Evolutionary conservation across 805 yeast genomes (phyloP).

Genomic region (Wickerhamomyces bovis): DNA sequence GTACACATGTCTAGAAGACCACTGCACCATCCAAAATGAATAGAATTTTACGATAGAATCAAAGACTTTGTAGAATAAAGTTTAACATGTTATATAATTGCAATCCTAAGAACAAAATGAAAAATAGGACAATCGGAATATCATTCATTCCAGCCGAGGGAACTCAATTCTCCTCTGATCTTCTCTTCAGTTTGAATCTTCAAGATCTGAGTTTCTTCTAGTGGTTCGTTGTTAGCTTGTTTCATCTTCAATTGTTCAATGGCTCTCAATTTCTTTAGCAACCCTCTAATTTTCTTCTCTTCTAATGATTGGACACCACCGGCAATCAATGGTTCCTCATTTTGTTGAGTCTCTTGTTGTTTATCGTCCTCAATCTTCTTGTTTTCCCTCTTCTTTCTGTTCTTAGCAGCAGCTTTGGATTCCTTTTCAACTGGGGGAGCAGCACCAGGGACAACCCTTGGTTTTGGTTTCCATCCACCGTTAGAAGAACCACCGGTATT

Average conservation of each 20-base stretch:
- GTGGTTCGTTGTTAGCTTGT: slow-evolving; percentile 72
- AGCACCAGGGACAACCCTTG: slow-evolving; percentile 54
- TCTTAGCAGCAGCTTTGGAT: slow-evolving; percentile 63
- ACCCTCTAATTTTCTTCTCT: slow-evolving; percentile 86
- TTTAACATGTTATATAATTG: not conserved
- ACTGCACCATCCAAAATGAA: too few relatives aligned
- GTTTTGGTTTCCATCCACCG: slow-evolving; percentile 14
- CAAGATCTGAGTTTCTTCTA: slow-evolving; percentile 89
- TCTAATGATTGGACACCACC: slow-evolving; percentile 70
- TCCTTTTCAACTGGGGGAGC: slow-evolving; percentile 39
- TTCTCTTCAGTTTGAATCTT: slow-evolving; percentile 84
- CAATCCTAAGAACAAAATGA: not conserved
- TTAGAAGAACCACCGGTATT: slow-evolving; percentile 9
- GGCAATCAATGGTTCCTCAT: slow-evolving; percentile 36
- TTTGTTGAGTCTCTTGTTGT: slow-evolving; percentile 3
- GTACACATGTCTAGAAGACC: not conserved
- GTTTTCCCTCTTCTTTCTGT: slow-evolving; percentile 69
- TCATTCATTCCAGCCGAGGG: slow-evolving; percentile 64
- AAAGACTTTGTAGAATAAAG: not conserved
- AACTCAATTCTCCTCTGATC: slow-evolving; percentile 65
- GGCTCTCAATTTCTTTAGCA: slow-evolving; percentile 92
- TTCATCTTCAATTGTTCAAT: slow-evolving; percentile 84
- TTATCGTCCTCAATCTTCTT: slow-evolving; percentile 32
- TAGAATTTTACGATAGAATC: not conserved
- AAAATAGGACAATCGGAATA: not conserved